These are phyloP conservation scores for Lachnum nothofagi DNA, from an alignment of 2,329 filamentous ascomycete genomes.

Conservation along the genomic window DNA sequence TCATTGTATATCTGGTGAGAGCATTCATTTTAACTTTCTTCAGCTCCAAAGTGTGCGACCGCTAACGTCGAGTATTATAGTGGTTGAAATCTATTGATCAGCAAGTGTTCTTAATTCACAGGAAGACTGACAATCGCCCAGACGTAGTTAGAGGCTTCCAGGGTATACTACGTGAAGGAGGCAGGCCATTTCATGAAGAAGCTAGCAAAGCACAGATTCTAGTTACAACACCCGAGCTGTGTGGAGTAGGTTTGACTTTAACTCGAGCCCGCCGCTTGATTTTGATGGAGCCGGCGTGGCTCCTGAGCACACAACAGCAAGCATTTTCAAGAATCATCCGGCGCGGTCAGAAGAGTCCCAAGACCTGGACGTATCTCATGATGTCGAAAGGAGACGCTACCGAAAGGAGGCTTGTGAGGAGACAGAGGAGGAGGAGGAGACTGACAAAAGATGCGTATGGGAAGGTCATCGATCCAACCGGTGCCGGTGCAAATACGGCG, in stretches of 20 bases:
- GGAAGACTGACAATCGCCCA: neutral
- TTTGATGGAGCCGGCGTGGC: neutral
- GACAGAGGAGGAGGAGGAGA: neutral
- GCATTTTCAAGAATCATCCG: neutral
- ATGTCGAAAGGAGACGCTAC: neutral
- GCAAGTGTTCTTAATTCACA: neutral
- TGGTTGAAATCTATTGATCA: too few species aligned
- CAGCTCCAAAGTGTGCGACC: too few species aligned
- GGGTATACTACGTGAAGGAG: neutral
- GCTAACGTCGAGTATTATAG: too few species aligned
- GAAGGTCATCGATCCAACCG: too few species aligned
- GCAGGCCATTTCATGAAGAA: neutral
- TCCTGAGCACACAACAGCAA: neutral
- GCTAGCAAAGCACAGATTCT: neutral
- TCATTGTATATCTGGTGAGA: neutral
- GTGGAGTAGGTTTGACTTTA: neutral
- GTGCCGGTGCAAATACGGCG: too few species aligned
- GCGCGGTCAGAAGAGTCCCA: neutral
- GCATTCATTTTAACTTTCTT: too few species aligned
- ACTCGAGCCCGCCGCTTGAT: neutral
- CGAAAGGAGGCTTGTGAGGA: neutral
- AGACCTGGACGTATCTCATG: neutral
- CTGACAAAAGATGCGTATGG: neutral
- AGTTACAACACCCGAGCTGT: neutral
- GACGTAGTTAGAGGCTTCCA: neutral